Base-by-base conservation (phyloP, 1,284 basidiomycete species). In the Pyrrhoderma lamaoense region DNA sequence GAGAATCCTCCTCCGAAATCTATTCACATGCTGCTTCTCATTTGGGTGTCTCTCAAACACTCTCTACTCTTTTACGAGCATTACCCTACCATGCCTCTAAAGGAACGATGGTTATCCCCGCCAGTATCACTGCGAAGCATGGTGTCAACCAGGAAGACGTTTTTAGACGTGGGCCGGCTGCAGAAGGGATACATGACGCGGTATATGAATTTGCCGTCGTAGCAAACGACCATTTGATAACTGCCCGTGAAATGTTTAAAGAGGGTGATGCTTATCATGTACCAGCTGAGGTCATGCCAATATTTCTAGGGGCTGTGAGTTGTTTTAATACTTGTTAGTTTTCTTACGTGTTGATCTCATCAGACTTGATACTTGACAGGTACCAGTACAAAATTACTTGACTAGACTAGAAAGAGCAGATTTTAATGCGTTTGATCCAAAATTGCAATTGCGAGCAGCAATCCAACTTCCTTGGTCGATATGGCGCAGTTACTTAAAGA, bases 201-300 rank as follows among this genome's bases (percentile, higher is more conserved):
- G 85, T 91, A 34, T 96, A 85, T 64, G 88, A 93, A 62, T 85
- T 95, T 64, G 93, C 93, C 14, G 90, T 87, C 8, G 69, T 89
- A 16, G 93, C 92, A 37, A 93, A 95, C 70, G 92, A 95, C 68
- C 87, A 97, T 67, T 66, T 97, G 57, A 74, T 85, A 59, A 93
- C 91, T 2, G 90, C 92, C 2, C 77, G 89, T 40, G 77, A 81
- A 49, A 82, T 87, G 75, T 77, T 94, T 62, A 78, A 80, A 58
- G 74, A 79, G 45, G 75, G 46, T 19, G 36, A 34, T 14, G 49
- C 72, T 55, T 79, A 78, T 22, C 79, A 71, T 60, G 76, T 90
- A 43, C 88, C 88, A 11, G 59, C 56, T 23, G 70, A 67, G 49
- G 88, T 79, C 22, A 78, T 90, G 73, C 85, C 89, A 2, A 73